Conservation (phyloP, 108 stramenopile genomes). For the Nannochloropsis gaditana region DNA sequence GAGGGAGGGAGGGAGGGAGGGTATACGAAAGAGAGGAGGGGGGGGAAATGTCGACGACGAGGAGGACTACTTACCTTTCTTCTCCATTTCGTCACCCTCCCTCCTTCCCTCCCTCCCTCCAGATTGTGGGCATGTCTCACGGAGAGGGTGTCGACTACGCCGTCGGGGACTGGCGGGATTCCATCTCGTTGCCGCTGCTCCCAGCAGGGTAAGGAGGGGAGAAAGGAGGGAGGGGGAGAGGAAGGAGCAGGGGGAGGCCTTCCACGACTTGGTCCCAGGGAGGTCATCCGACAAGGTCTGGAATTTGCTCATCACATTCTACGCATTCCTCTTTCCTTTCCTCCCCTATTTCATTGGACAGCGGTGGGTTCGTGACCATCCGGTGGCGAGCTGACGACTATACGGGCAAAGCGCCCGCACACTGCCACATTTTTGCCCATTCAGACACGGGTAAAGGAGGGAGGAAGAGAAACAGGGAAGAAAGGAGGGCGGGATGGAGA, state of each 20-base stretch:
- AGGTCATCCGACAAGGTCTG: neutral
- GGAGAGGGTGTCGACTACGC: constrained; percentile 39
- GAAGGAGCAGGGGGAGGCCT: neutral
- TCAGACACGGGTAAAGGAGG: constrained; percentile 50
- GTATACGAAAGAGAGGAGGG: too few relatives aligned
- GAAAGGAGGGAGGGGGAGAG: neutral
- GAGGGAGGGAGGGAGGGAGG: too few relatives aligned
- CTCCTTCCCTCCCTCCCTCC: neutral
- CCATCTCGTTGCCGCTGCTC: constrained; percentile 47
- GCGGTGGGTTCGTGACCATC: constrained; percentile 36
- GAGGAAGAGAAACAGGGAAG: neutral
- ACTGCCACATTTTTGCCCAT: constrained; percentile 57
- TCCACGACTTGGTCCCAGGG: neutral
- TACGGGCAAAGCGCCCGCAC: constrained; percentile 50
- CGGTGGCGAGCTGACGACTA: constrained; percentile 52
- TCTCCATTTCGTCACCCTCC: neutral
- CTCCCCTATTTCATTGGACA: neutral
- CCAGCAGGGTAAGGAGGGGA: constrained; percentile 38
- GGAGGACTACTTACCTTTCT: too few relatives aligned
- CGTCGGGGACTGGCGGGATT: constrained; percentile 57
- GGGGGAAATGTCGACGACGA: too few relatives aligned
- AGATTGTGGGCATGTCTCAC: constrained; percentile 18
- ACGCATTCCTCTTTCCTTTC: neutral
- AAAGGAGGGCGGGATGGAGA: neutral
- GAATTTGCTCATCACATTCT: neutral